Base-by-base conservation (phyloP, 805 yeast species). In the Cyberlindnera galapagoensis region DNA sequence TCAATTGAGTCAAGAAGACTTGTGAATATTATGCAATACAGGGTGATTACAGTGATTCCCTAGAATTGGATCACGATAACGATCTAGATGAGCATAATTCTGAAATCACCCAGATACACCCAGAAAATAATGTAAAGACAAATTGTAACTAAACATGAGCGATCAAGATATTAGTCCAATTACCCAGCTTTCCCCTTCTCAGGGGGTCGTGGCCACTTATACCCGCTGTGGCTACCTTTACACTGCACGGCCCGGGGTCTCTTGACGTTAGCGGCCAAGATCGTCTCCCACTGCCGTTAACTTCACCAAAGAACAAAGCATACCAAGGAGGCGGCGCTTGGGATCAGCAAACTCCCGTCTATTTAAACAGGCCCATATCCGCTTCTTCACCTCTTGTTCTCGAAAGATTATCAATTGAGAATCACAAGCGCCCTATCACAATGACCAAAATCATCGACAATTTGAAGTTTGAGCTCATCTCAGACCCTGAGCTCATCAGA, bases 61-160 rank as follows among this genome's bases (percentile, higher is more conserved):
- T 98, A 8, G 99, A 92, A 63, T 71, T 92, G 44, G 98, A 90
- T 17, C 97, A 92, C 54, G 99, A 92, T 59, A 92, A 92, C 57
- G 92, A 83, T 44, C 71, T 92, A 41, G 99, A 98, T 57, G 99
- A n/a, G n/a, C n/a, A n/a, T n/a, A n/a, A n/a, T n/a, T n/a, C n/a
- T n/a, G n/a, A n/a, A n/a, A n/a, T n/a, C n/a, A n/a, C n/a, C n/a
- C n/a, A n/a, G n/a, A n/a, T n/a, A n/a, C n/a, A n/a, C n/a, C n/a
- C n/a, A n/a, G n/a, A n/a, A n/a, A n/a, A n/a, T n/a, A n/a, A n/a
- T n/a, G n/a, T n/a, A n/a, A n/a, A n/a, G n/a, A n/a, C n/a, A n/a
- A n/a, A n/a, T n/a, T n/a, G n/a, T n/a, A n/a, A n/a, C n/a, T n/a
- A n/a, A n/a, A n/a, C n/a, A n/a, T n/a, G n/a, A n/a, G n/a, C n/a